Percentiles rank a stretch among this genome's conserved stretches.
These are phyloP conservation scores for Athelia sp. DNA, from an alignment of 1,284 basidiomycete species.

Conservation along the genomic window DNA sequence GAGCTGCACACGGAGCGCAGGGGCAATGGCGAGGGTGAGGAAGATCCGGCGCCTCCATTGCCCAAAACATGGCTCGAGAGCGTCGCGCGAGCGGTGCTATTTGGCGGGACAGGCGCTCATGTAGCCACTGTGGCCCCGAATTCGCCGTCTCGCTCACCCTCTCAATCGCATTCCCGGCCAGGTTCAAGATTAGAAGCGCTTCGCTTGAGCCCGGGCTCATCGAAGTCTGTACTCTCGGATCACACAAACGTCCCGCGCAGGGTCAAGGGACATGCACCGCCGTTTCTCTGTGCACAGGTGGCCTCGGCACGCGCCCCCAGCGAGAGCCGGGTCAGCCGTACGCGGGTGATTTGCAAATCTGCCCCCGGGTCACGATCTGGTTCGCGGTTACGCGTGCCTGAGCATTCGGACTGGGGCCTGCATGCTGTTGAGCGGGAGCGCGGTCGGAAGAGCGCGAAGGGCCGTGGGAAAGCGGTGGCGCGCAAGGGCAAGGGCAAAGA, in stretches of 20 bases:
- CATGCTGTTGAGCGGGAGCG: constrained; percentile 1
- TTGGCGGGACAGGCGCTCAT: constrained; percentile 38
- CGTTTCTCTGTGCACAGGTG: constrained; percentile 1
- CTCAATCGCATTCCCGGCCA: not conserved
- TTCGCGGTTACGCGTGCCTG: constrained; percentile 19
- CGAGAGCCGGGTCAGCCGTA: constrained; percentile 4
- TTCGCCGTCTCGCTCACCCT: constrained; percentile 18
- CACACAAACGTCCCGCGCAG: constrained; percentile 25
- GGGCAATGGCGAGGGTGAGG: not conserved
- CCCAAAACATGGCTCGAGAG: constrained; percentile 60
- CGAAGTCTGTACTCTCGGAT: constrained; percentile 31
- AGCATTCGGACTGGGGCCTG: too few species aligned
- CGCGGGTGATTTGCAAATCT: constrained; percentile 11
- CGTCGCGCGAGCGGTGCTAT: constrained; percentile 54
- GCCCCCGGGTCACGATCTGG: constrained; percentile 28
- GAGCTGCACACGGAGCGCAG: not conserved
- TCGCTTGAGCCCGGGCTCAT: not conserved
- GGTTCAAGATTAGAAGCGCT: not conserved
- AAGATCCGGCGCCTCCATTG: constrained; percentile 31
- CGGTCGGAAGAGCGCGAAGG: constrained; percentile 7
- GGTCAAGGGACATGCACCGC: constrained; percentile 1
- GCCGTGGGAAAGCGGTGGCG: constrained; percentile 6
- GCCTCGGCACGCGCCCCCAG: not conserved
- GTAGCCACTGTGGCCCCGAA: constrained; percentile 31
- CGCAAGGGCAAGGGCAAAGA: constrained; percentile 19